A percentile compares a stretch with the other conserved stretches of the same genome.
These are phyloP conservation scores for Aspergillus vadensis DNA, from an alignment of 2,329 filamentous ascomycete species.

Conservation along the genomic window DNA sequence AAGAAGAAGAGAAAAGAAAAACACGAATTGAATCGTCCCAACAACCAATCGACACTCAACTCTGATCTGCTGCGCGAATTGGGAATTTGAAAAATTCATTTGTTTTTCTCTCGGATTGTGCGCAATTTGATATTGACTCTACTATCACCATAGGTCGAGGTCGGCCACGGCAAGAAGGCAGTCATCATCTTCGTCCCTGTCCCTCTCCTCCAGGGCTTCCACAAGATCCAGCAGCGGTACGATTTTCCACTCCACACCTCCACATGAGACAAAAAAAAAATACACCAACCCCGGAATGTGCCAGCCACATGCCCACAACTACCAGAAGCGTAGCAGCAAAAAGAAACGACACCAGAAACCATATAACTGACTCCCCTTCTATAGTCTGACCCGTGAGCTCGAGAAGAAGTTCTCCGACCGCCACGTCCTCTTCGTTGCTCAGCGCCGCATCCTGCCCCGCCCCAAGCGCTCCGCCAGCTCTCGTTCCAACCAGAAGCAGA, in stretches of 20 bases:
- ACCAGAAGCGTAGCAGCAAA: no score
- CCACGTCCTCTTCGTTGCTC: slow-evolving; percentile 98
- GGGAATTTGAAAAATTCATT: background rate
- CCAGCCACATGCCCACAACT: background rate
- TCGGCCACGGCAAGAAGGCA: slow-evolving; percentile 99
- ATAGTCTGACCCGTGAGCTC: slow-evolving; percentile 96
- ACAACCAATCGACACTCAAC: background rate
- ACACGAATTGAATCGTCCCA: background rate
- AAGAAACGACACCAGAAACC: slow-evolving; percentile 4
- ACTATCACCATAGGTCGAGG: slow-evolving; percentile 78
- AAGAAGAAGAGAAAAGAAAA: no score
- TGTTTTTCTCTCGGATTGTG: background rate
- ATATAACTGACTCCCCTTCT: slow-evolving; percentile 12
- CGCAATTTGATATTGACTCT: slow-evolving; percentile 31
- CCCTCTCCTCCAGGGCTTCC: slow-evolving; percentile 96
- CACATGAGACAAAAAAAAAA: background rate
- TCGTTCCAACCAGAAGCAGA: slow-evolving; percentile 95
- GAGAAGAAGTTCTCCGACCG: slow-evolving; percentile 99
- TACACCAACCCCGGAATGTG: background rate
- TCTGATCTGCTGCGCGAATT: background rate
- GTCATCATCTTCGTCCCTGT: slow-evolving; percentile 99
- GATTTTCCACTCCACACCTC: slow-evolving; percentile 31
- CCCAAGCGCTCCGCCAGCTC: slow-evolving; percentile 98
- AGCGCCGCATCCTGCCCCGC: slow-evolving; percentile 96
- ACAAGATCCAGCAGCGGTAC: slow-evolving; percentile 99